Evolutionary conservation across 257 asterid species (phyloP).

Genomic region (Osmanthus fragrans): DNA sequence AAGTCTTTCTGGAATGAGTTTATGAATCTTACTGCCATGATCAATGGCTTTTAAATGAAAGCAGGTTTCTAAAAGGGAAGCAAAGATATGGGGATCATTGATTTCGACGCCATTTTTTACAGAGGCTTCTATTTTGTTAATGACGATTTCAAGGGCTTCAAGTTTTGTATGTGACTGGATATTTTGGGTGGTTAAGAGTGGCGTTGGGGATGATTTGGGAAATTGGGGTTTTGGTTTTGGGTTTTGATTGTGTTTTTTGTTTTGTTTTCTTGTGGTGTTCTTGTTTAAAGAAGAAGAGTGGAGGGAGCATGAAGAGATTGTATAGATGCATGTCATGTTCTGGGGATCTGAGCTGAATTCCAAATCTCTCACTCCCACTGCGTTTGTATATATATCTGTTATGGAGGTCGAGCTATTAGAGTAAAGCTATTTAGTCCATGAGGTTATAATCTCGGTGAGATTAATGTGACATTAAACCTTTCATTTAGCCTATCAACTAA

Average conservation of each 20-base stretch:
- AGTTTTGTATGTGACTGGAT: constrained; percentile 44
- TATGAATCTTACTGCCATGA: constrained; percentile 44
- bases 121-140: constrained; percentile 49
- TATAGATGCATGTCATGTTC: constrained; percentile 22
- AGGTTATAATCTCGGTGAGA: no score
- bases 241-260: constrained; percentile 21
- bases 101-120: constrained; percentile 50
- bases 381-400: no score
- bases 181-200: constrained; percentile 39
- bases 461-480: no score
- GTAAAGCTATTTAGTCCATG: no score
- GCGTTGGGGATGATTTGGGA: constrained; percentile 58
- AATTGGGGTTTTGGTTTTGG: constrained; percentile 33
- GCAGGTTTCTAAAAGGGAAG: constrained; percentile 79
- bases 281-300: constrained; percentile 5
- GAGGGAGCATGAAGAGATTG: constrained; percentile 10
- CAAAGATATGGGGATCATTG: constrained; percentile 65
- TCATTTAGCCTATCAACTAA: no score
- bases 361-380: no score
- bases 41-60: constrained; percentile 58
- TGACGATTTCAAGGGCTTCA: constrained; percentile 67
- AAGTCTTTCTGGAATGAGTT: constrained; percentile 62
- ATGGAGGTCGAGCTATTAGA: no score
- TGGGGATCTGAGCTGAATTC: no score
- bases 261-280: constrained; percentile 33